phyloP scores from a whole-genome alignment of 2,329 filamentous ascomycete species.

The Microsporum audouinii region DNA sequence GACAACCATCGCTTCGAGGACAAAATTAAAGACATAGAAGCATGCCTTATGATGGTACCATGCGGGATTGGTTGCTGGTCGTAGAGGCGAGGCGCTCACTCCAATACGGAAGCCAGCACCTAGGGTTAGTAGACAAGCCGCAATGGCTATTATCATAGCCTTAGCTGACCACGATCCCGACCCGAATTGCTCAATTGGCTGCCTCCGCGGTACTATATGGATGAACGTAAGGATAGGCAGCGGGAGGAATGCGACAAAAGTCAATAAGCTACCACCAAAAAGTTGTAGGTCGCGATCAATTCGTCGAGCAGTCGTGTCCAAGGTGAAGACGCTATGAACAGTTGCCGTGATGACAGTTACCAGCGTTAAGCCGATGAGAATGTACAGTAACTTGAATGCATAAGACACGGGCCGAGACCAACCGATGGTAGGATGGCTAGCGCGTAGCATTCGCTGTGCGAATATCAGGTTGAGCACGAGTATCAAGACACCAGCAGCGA shows the following conservation, averaged over 20 bases:
- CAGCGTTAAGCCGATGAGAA: slow-evolving; percentile 47
- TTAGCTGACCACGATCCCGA: slow-evolving; percentile 56
- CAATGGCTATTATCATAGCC: slow-evolving; percentile 50
- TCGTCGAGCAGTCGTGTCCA: slow-evolving; percentile 38
- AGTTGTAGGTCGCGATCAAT: slow-evolving; percentile 54
- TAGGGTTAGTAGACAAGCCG: slow-evolving; percentile 50
- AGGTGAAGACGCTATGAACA: slow-evolving; percentile 57
- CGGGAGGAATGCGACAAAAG: slow-evolving; percentile 56
- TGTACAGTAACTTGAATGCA: slow-evolving; percentile 48
- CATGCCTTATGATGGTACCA: slow-evolving; percentile 60
- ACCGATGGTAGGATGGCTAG: slow-evolving; percentile 57
- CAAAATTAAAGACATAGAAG: slow-evolving; percentile 73
- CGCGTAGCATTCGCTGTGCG: slow-evolving; percentile 61
- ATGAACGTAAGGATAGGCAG: slow-evolving; percentile 44
- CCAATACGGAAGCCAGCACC: slow-evolving; percentile 60
- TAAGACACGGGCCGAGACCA: slow-evolving; percentile 49
- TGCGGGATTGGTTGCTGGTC: slow-evolving; percentile 44
- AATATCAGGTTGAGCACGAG: slow-evolving; percentile 69
- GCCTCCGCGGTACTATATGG: slow-evolving; percentile 36
- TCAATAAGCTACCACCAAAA: slow-evolving; percentile 50
- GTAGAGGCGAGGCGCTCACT: slow-evolving; percentile 43
- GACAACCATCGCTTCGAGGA: slow-evolving; percentile 60
- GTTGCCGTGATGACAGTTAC: slow-evolving; percentile 55
- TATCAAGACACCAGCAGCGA: slow-evolving; percentile 61
- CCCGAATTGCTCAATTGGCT: slow-evolving; percentile 52